Conservation (phyloP, 148 eudicot genomes). For the Fagopyrum esculentum region DNA sequence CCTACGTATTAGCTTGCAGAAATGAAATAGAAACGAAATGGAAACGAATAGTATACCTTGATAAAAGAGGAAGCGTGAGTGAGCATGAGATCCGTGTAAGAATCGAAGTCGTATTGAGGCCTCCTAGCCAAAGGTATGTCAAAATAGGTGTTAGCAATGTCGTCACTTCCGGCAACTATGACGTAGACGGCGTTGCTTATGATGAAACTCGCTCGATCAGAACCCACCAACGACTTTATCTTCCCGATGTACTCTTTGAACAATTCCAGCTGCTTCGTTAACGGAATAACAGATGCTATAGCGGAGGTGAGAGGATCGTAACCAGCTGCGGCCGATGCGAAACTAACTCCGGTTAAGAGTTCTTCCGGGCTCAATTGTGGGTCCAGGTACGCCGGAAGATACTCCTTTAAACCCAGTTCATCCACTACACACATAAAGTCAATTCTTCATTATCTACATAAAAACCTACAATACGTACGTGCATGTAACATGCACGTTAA, state of each 20-base stretch:
- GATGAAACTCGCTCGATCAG: background rate
- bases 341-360: no score
- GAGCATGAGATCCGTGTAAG: background rate
- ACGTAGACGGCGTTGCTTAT: background rate
- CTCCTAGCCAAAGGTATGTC: background rate
- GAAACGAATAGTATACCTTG: background rate
- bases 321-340: no score
- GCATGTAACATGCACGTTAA: no score
- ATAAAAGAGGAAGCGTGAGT: background rate
- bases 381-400: no score
- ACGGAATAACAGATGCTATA: background rate
- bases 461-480: no score
- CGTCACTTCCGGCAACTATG: background rate
- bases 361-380: no score
- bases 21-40: background rate
- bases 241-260: background rate
- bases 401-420: no score
- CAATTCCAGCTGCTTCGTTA: background rate
- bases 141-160: background rate
- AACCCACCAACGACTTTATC: background rate
- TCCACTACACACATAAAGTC: no score
- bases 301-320: no score
- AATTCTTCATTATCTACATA: no score
- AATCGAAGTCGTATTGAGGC: background rate
- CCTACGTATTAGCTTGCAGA: background rate